Evolutionary conservation across 208 protist species (phyloP), one percentile per base, ranked within the genome.

Genomic region (Spongospora subterranea): DNA sequence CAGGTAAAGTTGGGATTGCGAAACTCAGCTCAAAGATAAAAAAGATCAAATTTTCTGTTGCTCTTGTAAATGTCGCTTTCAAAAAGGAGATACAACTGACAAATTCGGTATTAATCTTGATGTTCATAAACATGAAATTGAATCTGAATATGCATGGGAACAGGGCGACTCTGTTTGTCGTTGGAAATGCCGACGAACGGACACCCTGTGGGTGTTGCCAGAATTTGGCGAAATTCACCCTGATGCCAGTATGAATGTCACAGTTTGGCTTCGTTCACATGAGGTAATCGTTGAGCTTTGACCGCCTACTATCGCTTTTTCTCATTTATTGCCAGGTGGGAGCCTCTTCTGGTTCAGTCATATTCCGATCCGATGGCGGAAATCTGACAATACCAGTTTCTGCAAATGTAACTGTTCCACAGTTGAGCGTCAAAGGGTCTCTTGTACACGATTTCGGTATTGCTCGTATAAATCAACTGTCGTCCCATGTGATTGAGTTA

Each of bases 1-100:
- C 71, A 17, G 71, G 71, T 35, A 82, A 82, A 82, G 71, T 82
- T 82, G 71, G 71, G n/a, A n/a, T 82, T 43, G 71, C 71, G 17
- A 82, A 82, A n/a, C 71, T 82, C 35, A 6, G 6, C 35, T 82
- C 71, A 20, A 82, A 82, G 71, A 35, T 17, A 43, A 82, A 82
- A 82, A 82, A 82, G 71, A 6, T 82, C 6, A 82, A 82, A n/a
- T 45, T 82, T 43, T n/a, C 71, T 35, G 71, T 82, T n/a, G 71
- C n/a, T 6, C 71, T 82, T 43, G 40, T 82, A 40, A 6, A 82
- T 82, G 71, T 82, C 35, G 11, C 40, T 6, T 45, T 35, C 71
- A 82, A 82, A 35, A 35, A 43, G 40, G 71, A 82, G 35, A 35
- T 82, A 40, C 35, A 45, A 82, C 71, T 82, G 6, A 6, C 35